Evolutionary conservation across 139 green algal genomes (phyloP), one percentile per base, ranked within the genome.

Genomic region (Edaphochlamys debaryana): DNA sequence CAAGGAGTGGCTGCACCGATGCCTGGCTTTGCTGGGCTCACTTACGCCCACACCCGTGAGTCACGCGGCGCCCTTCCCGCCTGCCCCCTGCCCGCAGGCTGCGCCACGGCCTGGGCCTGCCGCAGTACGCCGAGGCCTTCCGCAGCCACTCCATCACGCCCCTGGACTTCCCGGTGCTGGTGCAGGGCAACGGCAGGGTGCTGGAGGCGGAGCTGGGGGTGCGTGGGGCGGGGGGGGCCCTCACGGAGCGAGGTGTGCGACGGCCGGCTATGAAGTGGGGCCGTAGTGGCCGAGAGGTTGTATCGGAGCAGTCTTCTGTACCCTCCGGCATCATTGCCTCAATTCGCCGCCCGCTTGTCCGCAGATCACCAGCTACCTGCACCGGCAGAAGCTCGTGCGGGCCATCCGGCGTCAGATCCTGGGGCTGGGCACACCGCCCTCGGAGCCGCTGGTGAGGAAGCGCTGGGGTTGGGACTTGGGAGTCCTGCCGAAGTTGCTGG

Each of bases 111-210:
- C 30, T 93, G 30, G 74, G 80, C 0, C 85, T 94, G 27, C 89
- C 89, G 22, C 85, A 92, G 74, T 93, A 92, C 85, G 87, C 76
- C 3, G 41, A 88, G 22, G 74, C 79, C 2, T 94, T 95, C 63
- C 67, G 58, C 29, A 5, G 77, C 1, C 89, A 93, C 48, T 64
- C 82, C 19, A 87, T 95, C 20, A 93, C 87, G 69, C 79, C 83
- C 25, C 63, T 88, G 13, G 90, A 95, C 79, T 94, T 95, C 66
- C 90, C 92, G 17, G 37, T 90, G 79, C 74, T 95, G 4, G 69
- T 93, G 3, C 87, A 84, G 30, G 70, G 91, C 88, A 86, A 88
- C 25, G 89, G 87, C 4, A 45, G 41, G 9, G 54, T 87, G 56
- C 82, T 95, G 66, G 77, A 86, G 52, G 71, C 83, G 69, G 87